Conservation (phyloP, 208 protist species). For the Leishmania lainsoni region DNA sequence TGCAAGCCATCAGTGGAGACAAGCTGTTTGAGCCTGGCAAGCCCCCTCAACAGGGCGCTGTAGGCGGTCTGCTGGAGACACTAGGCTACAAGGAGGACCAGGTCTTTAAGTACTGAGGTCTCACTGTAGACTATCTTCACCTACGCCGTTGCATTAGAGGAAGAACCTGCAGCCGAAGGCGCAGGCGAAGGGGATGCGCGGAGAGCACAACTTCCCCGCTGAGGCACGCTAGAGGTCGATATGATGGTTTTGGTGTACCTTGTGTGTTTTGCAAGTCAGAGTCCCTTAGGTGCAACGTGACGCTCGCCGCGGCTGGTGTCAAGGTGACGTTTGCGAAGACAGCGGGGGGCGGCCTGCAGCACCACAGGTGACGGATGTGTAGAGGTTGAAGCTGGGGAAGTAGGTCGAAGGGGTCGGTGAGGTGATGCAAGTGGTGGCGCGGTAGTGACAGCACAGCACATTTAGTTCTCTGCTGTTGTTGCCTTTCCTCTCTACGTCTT, state of each 20-base stretch:
- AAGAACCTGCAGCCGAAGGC: background rate
- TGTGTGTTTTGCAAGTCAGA: background rate
- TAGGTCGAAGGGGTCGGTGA: background rate
- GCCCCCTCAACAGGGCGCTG: slow-evolving; percentile 69
- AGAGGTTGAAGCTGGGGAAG: background rate
- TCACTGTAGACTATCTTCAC: background rate
- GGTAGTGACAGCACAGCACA: background rate
- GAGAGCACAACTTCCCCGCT: background rate
- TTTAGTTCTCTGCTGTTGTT: background rate
- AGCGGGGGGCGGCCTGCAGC: background rate
- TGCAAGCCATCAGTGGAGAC: slow-evolving; percentile 82
- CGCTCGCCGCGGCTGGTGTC: background rate
- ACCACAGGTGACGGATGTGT: background rate
- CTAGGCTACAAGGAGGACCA: slow-evolving; percentile 81
- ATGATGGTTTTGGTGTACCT: background rate
- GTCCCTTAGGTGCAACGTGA: background rate
- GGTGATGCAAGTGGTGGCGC: background rate
- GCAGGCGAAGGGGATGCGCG: background rate
- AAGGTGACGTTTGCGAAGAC: background rate
- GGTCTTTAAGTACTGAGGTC: slow-evolving; percentile 85
- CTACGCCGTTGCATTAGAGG: background rate
- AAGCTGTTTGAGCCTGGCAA: slow-evolving; percentile 69
- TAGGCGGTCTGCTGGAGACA: slow-evolving; percentile 66
- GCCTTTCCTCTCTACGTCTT: background rate
- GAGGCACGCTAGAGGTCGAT: background rate